These are phyloP conservation scores for Zostera marina DNA, from an alignment of 116 monocot genomes.

Conservation along the genomic window DNA sequence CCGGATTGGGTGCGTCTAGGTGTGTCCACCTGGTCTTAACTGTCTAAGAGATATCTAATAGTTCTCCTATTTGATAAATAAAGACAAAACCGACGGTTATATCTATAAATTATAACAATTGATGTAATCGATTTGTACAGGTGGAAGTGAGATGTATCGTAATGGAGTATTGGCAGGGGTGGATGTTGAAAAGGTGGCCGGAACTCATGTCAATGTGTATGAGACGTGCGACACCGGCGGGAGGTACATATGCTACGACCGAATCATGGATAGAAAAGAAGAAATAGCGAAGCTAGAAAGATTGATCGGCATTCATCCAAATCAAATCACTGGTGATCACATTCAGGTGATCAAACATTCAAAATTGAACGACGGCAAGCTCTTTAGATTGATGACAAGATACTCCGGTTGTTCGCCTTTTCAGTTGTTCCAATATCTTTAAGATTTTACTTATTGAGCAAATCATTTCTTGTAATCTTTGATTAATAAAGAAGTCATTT, in stretches of 20 bases:
- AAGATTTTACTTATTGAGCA: no score
- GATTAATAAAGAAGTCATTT: no score
- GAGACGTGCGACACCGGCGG: conserved; percentile 24
- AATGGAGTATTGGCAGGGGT: conserved; percentile 31
- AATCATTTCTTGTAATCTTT: no score
- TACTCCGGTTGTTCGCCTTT: neutral
- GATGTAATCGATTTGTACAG: no score
- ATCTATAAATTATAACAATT: no score
- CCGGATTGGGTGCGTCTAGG: no score
- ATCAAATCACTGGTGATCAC: neutral
- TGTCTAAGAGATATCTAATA: no score
- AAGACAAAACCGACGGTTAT: no score
- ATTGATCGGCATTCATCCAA: conserved; percentile 27
- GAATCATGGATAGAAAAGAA: conserved; percentile 15
- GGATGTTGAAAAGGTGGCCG: conserved; percentile 24
- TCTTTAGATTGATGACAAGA: conserved; percentile 28
- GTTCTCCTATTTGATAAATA: no score
- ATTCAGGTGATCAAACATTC: conserved; percentile 2
- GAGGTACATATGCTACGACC: conserved; percentile 50
- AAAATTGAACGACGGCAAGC: conserved; percentile 41
- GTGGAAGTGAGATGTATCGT: conserved; percentile 27
- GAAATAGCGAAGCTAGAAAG: conserved; percentile 22
- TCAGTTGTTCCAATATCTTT: no score
- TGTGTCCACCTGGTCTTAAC: no score
- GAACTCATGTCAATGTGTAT: conserved; percentile 37